Evolutionary conservation across 257 asterid genomes (phyloP).

Genomic region (Anisodus tanguticus): DNA sequence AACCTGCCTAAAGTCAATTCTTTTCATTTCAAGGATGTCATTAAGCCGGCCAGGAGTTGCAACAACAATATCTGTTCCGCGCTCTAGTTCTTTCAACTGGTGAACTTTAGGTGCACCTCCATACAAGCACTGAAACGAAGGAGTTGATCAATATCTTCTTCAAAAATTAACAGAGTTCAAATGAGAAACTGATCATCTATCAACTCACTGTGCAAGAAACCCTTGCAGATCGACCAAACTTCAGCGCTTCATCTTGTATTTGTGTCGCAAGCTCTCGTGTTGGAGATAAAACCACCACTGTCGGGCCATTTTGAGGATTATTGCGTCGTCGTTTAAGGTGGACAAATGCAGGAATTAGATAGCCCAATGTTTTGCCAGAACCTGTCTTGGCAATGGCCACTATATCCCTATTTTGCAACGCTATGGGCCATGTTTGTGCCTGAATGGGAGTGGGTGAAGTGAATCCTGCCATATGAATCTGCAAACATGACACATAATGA

Average conservation of each 20-base stretch:
- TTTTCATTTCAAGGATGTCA: conserved; percentile 95
- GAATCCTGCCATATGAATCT: conserved; percentile 86
- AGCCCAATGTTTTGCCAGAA: conserved; percentile 95
- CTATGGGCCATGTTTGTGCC: conserved; percentile 98
- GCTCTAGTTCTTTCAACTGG: conserved; percentile 85
- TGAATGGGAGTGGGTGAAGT: conserved; percentile 93
- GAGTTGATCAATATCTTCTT: conserved; percentile 31
- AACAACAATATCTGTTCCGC: conserved; percentile 91
- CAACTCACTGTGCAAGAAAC: conserved; percentile 84
- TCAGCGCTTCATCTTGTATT: conserved; percentile 94
- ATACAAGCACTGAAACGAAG: conserved; percentile 77
- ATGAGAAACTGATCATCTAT: conserved; percentile 4
- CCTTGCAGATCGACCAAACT: conserved; percentile 94
- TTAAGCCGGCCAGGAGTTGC: conserved; percentile 99
- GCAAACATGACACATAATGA: conserved; percentile 46
- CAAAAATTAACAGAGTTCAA: conserved; percentile 13
- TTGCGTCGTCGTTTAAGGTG: conserved; percentile 73
- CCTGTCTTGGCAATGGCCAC: conserved; percentile 99
- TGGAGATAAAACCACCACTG: conserved; percentile 89
- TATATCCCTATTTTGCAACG: conserved; percentile 74
- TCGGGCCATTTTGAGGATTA: conserved; percentile 85
- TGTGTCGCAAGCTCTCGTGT: conserved; percentile 99
- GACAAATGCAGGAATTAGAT: conserved; percentile 87
- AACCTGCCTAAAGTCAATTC: conserved; percentile 86
- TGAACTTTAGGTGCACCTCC: conserved; percentile 97